These are phyloP conservation scores for Yamadazyma atlantica DNA, from an alignment of 1,139 yeast species.

Conservation along the genomic window DNA sequence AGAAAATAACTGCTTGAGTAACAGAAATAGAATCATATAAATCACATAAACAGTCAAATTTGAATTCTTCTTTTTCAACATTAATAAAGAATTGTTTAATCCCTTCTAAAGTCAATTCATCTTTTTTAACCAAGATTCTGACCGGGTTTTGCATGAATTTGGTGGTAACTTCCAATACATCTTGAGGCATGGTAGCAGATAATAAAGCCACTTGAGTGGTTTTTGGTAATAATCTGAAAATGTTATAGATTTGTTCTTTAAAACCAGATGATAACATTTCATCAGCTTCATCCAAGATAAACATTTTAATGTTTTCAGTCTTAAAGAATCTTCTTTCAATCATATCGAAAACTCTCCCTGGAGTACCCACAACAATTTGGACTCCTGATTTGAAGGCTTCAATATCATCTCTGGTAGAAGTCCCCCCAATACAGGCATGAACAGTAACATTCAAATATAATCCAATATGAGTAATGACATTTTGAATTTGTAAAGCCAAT, in stretches of 20 bases:
- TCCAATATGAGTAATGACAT: conserved; percentile 92
- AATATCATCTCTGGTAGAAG: conserved; percentile 86
- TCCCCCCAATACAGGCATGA: conserved; percentile 99
- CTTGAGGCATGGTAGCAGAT: conserved; percentile 98
- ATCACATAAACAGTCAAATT: conserved; percentile 94
- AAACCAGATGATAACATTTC: conserved; percentile 97
- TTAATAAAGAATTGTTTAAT: conserved; percentile 94
- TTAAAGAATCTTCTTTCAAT: conserved; percentile 90
- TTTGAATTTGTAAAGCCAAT: conserved; percentile 96
- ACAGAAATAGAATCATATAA: conserved; percentile 96
- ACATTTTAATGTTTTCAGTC: conserved; percentile 91
- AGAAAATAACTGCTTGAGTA: conserved; percentile 98
- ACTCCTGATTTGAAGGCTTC: conserved; percentile 91
- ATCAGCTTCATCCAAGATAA: conserved; percentile 98
- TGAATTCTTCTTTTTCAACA: conserved; percentile 90
- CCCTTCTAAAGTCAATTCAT: conserved; percentile 97
- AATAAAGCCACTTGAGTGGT: conserved; percentile 94
- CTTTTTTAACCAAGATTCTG: conserved; percentile 95
- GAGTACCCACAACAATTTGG: conserved; percentile 97
- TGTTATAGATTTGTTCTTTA: conserved; percentile 96
- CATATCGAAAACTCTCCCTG: conserved; percentile 98
- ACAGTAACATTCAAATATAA: conserved; percentile 91
- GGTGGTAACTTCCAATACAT: conserved; percentile 94
- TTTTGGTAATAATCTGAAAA: conserved; percentile 90
- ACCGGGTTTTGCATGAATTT: conserved; percentile 98